Base-by-base conservation (phyloP, 176 grass and related monocot genomes). In the Aegilops tauschii region DNA sequence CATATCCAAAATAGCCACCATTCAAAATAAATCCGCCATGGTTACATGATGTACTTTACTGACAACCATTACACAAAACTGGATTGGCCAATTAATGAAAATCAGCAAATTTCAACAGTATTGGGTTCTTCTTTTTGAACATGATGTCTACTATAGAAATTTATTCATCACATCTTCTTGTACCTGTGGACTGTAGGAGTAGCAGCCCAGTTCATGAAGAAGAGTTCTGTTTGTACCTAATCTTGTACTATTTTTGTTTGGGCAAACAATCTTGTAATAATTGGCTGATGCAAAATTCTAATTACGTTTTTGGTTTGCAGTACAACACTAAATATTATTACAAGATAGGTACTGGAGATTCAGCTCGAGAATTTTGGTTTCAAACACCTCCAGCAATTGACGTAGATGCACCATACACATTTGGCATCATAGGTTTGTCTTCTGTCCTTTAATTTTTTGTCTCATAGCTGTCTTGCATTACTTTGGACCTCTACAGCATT, bases 321-420 rank as follows among this genome's bases (percentile, higher is more conserved):
- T 93, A 91, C 76, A 77, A 85, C 61, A 94, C 93, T 71, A 98
- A 96, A 44, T 98, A 98, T 86, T 94, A 96, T 81, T 98, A 98
- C 71, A 98, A 94, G 88, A 92, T 98, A 87, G 93, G 93, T 74
- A 87, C 73, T 0, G 94, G 88, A 29, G 59, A 91, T 84, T 94
- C 93, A 63, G 84, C 88, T 86, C 88, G 90, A 88, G 88, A 94
- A 83, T 98, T 98, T 88, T 98, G 86, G 93, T 98, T 98, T 86
- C 79, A 94, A 84, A 98, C 93, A 35, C 93, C 96, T 82, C 93
- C 96, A 88, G 90, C 80, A 63, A 84, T 98, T 82, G 85, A 91
- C 83, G 82, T 90, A 80, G 96, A 96, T 92, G 92, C 92, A 74
- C 61, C 90, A 21, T 98, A 94, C 82, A 93, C 80, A 74, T 96